Evolutionary conservation across 2,329 filamentous ascomycete genomes (phyloP).

Genomic region (Rhynchosporium secalis): DNA sequence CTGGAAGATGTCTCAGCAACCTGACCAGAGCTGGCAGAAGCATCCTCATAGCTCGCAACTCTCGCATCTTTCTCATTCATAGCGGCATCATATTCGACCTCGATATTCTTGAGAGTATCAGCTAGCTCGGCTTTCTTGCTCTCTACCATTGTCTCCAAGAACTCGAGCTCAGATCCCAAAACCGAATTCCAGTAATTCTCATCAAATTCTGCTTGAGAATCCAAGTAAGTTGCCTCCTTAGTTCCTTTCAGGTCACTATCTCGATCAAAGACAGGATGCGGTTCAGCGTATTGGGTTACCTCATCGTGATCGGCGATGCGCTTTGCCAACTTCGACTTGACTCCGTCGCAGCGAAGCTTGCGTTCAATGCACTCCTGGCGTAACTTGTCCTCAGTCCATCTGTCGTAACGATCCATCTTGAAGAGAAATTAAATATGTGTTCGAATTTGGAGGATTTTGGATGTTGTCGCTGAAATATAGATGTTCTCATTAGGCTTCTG

Average conservation of each 20-base stretch:
- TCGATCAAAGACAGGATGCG: not conserved
- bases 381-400: not conserved
- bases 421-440: not conserved
- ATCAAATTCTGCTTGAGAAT: not conserved
- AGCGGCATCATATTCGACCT: not conserved
- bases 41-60: not conserved
- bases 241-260: not conserved
- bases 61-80: not conserved
- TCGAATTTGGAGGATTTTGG: not conserved
- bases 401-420: constrained; percentile 7
- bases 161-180: constrained; percentile 1
- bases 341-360: not conserved
- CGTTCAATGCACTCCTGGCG: not conserved
- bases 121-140: not conserved
- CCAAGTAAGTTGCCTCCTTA: not conserved
- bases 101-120: not conserved
- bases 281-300: not conserved
- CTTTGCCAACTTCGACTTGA: not conserved
- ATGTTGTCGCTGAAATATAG: not conserved
- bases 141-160: not conserved
- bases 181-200: constrained; percentile 3
- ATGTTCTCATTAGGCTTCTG: not conserved
- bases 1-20: too few relatives aligned
- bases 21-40: not conserved
- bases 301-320: not conserved